These are phyloP conservation scores for Talaromyces sp. DNA, from an alignment of 2,329 filamentous ascomycete species.

Conservation along the genomic window DNA sequence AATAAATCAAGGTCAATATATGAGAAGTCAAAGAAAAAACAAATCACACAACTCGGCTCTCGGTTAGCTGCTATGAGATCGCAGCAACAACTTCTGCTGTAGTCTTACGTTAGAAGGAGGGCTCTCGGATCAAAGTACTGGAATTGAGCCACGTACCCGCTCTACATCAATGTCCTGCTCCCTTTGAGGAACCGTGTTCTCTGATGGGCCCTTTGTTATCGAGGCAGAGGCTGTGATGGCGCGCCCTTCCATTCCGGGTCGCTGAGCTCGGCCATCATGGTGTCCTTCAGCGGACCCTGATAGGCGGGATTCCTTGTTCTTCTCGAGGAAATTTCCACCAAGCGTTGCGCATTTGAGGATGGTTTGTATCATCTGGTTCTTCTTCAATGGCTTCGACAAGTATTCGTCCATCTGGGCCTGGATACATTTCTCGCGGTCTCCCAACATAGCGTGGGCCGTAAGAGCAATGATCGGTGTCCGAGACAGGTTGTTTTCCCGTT, in stretches of 20 bases:
- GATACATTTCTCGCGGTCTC: conserved; percentile 95
- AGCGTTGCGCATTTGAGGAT: conserved; percentile 95
- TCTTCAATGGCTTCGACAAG: conserved; percentile 90
- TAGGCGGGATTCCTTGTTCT: conserved; percentile 37
- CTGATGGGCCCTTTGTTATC: conserved; percentile 42
- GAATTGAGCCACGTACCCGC: conserved; percentile 39
- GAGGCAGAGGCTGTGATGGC: conserved; percentile 65
- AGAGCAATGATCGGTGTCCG: conserved; percentile 94
- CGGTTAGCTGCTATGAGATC: conserved; percentile 43
- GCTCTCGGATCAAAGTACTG: neutral
- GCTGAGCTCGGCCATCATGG: conserved; percentile 36
- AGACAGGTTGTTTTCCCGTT: conserved; percentile 70
- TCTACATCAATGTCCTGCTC: conserved; percentile 56
- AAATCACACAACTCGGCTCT: neutral
- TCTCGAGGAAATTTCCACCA: conserved; percentile 47
- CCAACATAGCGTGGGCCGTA: conserved; percentile 97
- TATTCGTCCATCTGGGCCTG: conserved; percentile 99
- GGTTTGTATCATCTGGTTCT: conserved; percentile 95
- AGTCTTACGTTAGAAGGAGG: neutral
- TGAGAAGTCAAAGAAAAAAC: neutral
- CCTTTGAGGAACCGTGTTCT: conserved; percentile 59
- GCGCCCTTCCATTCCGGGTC: conserved; percentile 55
- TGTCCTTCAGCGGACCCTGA: conserved; percentile 34
- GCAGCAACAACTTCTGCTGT: conserved; percentile 35
- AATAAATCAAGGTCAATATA: neutral